These are phyloP conservation scores for Colletotrichum melonis DNA, from an alignment of 2,329 filamentous ascomycete species.

Conservation along the genomic window DNA sequence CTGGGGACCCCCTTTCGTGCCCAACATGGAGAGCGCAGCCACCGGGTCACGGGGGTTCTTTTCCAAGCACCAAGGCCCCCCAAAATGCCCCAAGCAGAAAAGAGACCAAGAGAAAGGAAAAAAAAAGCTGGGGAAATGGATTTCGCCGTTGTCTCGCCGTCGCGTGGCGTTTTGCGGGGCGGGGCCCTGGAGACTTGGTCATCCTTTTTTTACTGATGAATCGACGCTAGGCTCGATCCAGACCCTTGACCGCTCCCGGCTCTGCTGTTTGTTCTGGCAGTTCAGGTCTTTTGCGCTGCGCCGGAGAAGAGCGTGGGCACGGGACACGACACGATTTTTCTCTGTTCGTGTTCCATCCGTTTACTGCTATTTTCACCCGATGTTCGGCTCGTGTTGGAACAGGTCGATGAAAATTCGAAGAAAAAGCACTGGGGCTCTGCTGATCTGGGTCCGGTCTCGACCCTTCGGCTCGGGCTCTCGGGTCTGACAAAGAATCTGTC, in stretches of 20 bases:
- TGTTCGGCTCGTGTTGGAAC: background rate
- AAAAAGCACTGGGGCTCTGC: background rate
- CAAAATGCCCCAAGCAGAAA: background rate
- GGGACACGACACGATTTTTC: background rate
- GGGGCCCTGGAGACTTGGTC: background rate
- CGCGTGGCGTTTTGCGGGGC: slow-evolving; percentile 38
- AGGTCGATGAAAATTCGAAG: background rate
- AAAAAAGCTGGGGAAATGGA: slow-evolving; percentile 27
- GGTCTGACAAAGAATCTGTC: background rate
- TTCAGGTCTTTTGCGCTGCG: background rate
- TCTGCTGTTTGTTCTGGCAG: background rate
- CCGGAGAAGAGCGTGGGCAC: background rate
- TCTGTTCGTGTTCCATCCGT: background rate
- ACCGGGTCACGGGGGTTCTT: background rate
- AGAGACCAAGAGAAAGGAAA: background rate
- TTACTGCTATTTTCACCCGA: background rate
- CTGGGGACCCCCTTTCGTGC: slow-evolving; percentile 17
- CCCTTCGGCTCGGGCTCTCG: slow-evolving; percentile 1
- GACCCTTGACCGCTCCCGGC: slow-evolving; percentile 30
- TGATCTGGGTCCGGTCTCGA: background rate
- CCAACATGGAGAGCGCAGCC: background rate
- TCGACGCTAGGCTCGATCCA: slow-evolving; percentile 32
- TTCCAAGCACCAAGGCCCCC: background rate
- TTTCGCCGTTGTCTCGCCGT: slow-evolving; percentile 39
- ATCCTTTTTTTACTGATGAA: slow-evolving; percentile 17